Base-by-base conservation (phyloP, 2,329 filamentous ascomycete genomes). In the Cadophora sp. region DNA sequence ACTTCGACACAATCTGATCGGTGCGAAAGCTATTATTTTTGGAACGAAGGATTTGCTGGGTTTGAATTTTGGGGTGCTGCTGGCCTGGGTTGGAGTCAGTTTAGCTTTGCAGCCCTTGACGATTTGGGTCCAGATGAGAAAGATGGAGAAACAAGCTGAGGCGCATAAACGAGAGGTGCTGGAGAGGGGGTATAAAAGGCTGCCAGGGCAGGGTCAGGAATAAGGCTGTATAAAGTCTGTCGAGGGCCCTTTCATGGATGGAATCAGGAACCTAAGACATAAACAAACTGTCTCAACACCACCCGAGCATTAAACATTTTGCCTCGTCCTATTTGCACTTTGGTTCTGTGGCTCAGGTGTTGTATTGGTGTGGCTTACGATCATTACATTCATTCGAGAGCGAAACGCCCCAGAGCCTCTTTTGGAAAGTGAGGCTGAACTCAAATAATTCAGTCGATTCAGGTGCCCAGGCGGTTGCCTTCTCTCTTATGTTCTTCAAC, bases 71-170 rank as follows among this genome's bases (percentile, higher is more conserved):
- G 68, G 65, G 1, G 65, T 69, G 4, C 24, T 68, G 43, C 41
- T 72, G 33, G 63, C 48, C 0, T 72, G 70, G 68, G 64, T 72
- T 14, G 22, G 33, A 8, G 45, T 69, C 45, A 66, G 62, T 65
- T 47, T 72, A 22, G 30, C 62, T 14, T 48, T 72, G 59, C 59
- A 68, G 63, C 70, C 70, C 2, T 68, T 68, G 2, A 70, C 68
- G 14, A 60, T 72, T 14, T 72, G 70, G 70, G 20, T 70, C 14
- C 70, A 70, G 63, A 45, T 69, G 51, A 61, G 65, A 55, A 67
- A 59, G 41, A 67, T 64, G 13, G 67, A 36, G 30, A 39, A 14
- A 14, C 20, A 41, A 16, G 22, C 62, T 3, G 66, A 70, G 27
- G 64, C 64, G 11, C 59, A 68, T n/a, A 68, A 41, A 48, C 62